Evolutionary conservation across 2,329 filamentous ascomycete genomes (phyloP).

Genomic region (Cladosporium velox): DNA sequence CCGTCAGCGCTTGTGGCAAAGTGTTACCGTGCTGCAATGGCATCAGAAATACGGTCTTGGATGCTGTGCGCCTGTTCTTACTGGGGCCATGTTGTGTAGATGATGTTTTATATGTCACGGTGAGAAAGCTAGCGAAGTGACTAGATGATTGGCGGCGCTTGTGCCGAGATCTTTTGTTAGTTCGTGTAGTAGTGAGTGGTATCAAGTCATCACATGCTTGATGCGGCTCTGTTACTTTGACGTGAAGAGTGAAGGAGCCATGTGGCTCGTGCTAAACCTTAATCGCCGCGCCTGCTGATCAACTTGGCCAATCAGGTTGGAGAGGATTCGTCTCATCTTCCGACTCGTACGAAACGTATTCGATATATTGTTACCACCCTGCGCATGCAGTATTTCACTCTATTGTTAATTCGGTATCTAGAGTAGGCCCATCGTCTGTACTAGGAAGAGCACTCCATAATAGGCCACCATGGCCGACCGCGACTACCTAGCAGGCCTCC

Average conservation of each 20-base stretch:
- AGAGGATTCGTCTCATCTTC: conserved; percentile 9
- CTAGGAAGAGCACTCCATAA: neutral
- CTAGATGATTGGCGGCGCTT: neutral
- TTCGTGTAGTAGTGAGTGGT: neutral
- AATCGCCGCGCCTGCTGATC: neutral
- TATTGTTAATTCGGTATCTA: neutral
- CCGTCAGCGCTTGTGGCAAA: conserved; percentile 47
- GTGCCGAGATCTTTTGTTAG: conserved; percentile 1
- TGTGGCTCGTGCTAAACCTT: conserved; percentile 2
- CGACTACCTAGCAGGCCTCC: conserved; percentile 47
- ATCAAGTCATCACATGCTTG: neutral
- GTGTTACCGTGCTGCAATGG: conserved; percentile 33
- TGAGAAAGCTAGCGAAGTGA: neutral
- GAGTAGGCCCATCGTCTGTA: neutral
- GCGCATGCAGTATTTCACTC: neutral
- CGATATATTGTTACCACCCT: neutral
- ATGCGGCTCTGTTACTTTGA: neutral
- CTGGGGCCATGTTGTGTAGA: conserved; percentile 54
- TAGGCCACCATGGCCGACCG: conserved; percentile 35
- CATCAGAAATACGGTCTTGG: conserved; percentile 2
- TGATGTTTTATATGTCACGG: conserved; percentile 1
- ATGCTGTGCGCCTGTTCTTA: conserved; percentile 38
- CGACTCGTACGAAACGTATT: conserved; percentile 10
- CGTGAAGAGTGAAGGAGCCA: neutral
- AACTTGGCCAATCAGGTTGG: neutral